These are phyloP conservation scores for Aspergillus indologenus DNA, from an alignment of 495 filamentous ascomycete species.

Conservation along the genomic window DNA sequence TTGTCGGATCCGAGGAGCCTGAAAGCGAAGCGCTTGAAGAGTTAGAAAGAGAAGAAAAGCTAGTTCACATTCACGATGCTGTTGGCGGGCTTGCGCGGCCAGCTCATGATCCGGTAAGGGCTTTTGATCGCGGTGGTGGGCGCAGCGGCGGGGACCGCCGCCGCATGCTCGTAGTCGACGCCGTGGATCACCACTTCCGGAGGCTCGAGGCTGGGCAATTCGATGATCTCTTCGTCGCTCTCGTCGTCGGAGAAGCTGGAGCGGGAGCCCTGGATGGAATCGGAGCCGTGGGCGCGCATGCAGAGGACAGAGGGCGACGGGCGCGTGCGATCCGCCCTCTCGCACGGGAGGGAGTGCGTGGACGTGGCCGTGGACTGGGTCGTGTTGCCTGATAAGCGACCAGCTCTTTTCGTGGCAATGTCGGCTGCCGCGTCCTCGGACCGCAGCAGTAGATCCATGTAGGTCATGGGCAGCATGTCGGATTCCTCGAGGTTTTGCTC, in stretches of 20 bases:
- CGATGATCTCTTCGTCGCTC: conserved; percentile 39
- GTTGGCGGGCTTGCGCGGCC: conserved; percentile 25
- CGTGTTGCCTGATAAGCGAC: conserved; percentile 4
- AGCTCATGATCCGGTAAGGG: conserved; percentile 36
- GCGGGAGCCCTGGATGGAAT: conserved; percentile 21
- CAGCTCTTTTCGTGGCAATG: neutral
- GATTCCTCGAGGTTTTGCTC: conserved; percentile 1
- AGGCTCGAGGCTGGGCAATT: conserved; percentile 32
- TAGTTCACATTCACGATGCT: neutral
- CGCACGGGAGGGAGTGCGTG: conserved; percentile 11
- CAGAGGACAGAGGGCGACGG: conserved; percentile 30
- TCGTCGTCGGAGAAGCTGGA: conserved; percentile 29
- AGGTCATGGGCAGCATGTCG: conserved; percentile 27
- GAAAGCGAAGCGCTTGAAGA: too few relatives aligned
- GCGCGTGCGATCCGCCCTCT: conserved; percentile 10
- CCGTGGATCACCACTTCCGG: conserved; percentile 36
- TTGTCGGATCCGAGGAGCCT: too few relatives aligned
- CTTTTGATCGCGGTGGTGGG: conserved; percentile 30
- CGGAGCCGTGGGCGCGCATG: conserved; percentile 39
- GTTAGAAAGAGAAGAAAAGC: too few relatives aligned
- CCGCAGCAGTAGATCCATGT: conserved; percentile 33
- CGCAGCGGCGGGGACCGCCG: conserved; percentile 20
- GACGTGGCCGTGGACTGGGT: conserved; percentile 26
- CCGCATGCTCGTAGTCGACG: conserved; percentile 34
- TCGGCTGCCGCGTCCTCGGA: conserved; percentile 18